phyloP scores from a whole-genome alignment of 495 filamentous ascomycete species.

The Thozetella sp. region DNA sequence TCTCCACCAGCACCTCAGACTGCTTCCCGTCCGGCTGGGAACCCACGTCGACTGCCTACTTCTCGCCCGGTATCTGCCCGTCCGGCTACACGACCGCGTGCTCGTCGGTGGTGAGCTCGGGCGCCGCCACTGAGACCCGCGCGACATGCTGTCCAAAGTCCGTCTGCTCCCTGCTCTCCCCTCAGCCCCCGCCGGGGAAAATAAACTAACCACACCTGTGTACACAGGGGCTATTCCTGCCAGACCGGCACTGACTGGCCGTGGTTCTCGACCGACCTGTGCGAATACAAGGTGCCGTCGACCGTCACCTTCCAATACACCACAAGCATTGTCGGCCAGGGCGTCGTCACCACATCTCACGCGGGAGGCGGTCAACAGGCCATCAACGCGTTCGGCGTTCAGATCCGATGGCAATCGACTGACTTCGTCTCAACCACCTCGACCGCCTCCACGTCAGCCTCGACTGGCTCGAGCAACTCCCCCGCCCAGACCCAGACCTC shows the following conservation, averaged over 20 bases:
- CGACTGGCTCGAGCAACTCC: neutral
- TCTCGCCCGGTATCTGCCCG: slow-evolving; percentile 24
- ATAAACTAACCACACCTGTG: neutral
- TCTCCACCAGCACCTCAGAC: neutral
- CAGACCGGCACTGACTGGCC: neutral
- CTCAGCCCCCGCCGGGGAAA: neutral
- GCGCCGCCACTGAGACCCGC: slow-evolving; percentile 11
- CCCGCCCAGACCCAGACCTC: neutral
- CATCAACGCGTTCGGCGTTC: neutral
- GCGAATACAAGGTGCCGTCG: neutral
- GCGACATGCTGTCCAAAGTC: slow-evolving; percentile 24
- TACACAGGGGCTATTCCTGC: neutral
- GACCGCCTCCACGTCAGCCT: neutral
- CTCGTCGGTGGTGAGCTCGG: slow-evolving; percentile 7
- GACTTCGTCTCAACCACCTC: neutral
- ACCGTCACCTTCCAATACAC: neutral
- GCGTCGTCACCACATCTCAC: neutral
- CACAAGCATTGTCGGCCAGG: neutral
- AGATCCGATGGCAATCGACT: neutral
- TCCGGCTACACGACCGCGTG: slow-evolving; percentile 21
- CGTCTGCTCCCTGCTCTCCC: neutral
- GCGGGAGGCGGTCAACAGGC: neutral
- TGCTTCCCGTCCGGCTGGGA: neutral
- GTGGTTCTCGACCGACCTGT: neutral
- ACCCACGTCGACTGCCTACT: slow-evolving; percentile 12